Percentiles rank a stretch among this genome's conserved stretches.
These are phyloP conservation scores for Pythium monospermum DNA, from an alignment of 352 stramenopile genomes.

Conservation along the genomic window DNA sequence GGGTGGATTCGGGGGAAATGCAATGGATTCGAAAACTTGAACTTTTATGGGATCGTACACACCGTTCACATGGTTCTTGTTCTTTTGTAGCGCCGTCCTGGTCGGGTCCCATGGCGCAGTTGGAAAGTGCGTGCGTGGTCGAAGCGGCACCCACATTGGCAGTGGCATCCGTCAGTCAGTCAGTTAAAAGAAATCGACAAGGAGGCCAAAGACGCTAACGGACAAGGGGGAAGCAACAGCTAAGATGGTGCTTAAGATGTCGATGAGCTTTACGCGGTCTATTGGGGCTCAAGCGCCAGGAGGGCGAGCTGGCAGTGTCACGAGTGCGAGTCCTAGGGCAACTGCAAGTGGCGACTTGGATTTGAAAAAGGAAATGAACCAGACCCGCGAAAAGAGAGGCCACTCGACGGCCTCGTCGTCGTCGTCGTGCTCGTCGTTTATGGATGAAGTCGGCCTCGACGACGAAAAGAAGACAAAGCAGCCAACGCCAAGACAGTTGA, in stretches of 20 bases:
- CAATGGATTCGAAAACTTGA: no score
- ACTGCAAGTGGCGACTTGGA: constrained; percentile 6
- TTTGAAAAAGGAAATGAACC: constrained; percentile 11
- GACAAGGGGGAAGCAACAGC: no score
- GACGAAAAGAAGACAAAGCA: constrained; percentile 5
- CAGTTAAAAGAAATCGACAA: no score
- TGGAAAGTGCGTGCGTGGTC: background rate
- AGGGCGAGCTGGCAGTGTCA: no score
- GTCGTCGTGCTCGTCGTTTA: constrained; percentile 1
- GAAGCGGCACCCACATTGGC: background rate
- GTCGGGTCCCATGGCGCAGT: no score
- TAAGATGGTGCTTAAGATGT: constrained; percentile 39
- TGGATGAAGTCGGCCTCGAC: constrained; percentile 12
- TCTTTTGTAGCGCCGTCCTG: no score
- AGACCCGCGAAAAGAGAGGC: constrained; percentile 5
- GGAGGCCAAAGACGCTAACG: no score
- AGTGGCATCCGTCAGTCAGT: background rate
- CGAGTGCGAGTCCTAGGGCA: background rate
- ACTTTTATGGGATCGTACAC: no score
- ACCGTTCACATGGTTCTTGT: no score
- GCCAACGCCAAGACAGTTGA: background rate
- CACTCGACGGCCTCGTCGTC: constrained; percentile 11
- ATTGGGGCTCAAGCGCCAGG: constrained; percentile 10
- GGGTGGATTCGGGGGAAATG: no score
- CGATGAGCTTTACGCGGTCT: constrained; percentile 27